phyloP scores from a whole-genome alignment of 2,329 filamentous ascomycete genomes.

The Aspergillus ochraceus region DNA sequence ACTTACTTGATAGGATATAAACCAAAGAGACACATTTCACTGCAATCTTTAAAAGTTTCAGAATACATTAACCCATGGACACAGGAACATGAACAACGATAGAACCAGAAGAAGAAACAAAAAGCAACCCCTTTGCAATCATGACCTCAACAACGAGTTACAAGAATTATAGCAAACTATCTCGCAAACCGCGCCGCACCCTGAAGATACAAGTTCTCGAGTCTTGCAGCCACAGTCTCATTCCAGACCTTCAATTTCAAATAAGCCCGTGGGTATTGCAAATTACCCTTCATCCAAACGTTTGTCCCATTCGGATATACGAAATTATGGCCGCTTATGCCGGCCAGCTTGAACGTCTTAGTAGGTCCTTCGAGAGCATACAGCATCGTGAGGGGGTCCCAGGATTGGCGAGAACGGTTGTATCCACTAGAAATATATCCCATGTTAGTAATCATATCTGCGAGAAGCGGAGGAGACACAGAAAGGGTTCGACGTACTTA shows the following conservation, averaged over 20 bases:
- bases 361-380: slow-evolving; percentile 8
- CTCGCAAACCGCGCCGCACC: neutral
- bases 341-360: neutral
- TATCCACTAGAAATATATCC: neutral
- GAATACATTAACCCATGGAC: no score
- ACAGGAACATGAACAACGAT: no score
- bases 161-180: no score
- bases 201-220: neutral
- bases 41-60: no score
- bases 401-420: neutral
- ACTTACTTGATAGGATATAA: no score
- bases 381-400: slow-evolving; percentile 8
- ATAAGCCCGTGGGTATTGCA: neutral
- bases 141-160: no score
- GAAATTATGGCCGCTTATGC: slow-evolving; percentile 2
- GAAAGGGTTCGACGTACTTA: slow-evolving; percentile 1
- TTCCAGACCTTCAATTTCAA: neutral
- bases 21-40: no score
- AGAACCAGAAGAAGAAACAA: no score
- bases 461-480: no score
- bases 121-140: no score
- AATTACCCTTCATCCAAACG: neutral
- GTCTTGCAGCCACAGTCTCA: neutral
- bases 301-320: slow-evolving; percentile 6
- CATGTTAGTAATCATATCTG: no score